Evolutionary conservation across 2,329 filamentous ascomycete species (phyloP).

Genomic region (Paramyrothecium roridum): DNA sequence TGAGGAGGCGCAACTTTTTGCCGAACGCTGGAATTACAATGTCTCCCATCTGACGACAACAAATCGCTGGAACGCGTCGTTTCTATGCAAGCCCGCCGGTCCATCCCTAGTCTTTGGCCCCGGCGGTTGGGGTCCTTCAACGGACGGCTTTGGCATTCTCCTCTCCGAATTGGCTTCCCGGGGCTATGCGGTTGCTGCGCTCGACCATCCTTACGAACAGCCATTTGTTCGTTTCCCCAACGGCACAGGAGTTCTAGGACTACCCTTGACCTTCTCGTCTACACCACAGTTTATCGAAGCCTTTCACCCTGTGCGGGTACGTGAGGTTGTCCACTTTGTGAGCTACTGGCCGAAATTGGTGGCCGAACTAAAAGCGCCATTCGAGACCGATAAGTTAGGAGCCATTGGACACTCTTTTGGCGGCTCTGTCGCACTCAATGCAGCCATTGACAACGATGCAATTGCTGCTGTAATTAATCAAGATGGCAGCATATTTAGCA

Average conservation of each 20-base stretch:
- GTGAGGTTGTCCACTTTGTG: slow-evolving; percentile 15
- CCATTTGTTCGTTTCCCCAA: slow-evolving; percentile 22
- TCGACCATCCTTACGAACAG: slow-evolving; percentile 24
- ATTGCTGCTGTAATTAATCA: slow-evolving; percentile 17
- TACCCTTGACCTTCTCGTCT: slow-evolving; percentile 7
- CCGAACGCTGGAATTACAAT: slow-evolving; percentile 2
- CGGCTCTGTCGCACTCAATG: slow-evolving; percentile 13
- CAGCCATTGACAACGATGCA: slow-evolving; percentile 6
- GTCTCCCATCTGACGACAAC: slow-evolving; percentile 9
- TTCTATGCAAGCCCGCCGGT: neutral
- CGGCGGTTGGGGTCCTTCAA: slow-evolving; percentile 8
- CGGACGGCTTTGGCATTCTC: slow-evolving; percentile 7
- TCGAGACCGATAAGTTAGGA: slow-evolving; percentile 13
- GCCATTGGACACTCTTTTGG: slow-evolving; percentile 17
- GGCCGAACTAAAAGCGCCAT: slow-evolving; percentile 6
- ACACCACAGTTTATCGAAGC: neutral
- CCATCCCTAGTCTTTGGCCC: slow-evolving; percentile 9
- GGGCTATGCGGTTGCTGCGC: slow-evolving; percentile 19
- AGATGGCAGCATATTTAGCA: slow-evolving; percentile 10
- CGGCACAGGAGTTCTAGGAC: slow-evolving; percentile 17
- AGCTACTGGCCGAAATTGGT: slow-evolving; percentile 11
- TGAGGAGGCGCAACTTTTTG: slow-evolving; percentile 7
- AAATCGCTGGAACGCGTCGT: slow-evolving; percentile 6
- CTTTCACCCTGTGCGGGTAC: slow-evolving; percentile 13
- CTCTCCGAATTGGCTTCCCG: slow-evolving; percentile 11